Evolutionary conservation across 345 rosid species (phyloP), one percentile per base, ranked within the genome.

Genomic region (Euphorbia pulcherrima): DNA sequence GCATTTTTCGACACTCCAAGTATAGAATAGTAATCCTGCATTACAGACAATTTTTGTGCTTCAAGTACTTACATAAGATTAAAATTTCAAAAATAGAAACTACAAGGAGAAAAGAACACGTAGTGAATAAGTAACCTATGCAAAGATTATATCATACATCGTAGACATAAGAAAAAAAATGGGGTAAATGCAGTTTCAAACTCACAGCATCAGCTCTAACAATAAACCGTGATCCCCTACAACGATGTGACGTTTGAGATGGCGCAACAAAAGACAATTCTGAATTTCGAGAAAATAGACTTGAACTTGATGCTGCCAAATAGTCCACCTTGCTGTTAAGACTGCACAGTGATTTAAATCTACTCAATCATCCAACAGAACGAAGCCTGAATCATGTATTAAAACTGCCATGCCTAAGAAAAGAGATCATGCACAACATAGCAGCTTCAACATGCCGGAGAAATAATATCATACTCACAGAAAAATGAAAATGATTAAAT

Each of bases 161-260:
- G 44, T 39, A 39, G 1, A 39, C 12, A 39, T 39, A 39, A 5
- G 12, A 1, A 39, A 5, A 41, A 70, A 62, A 70, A 59, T 58
- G 54, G 44, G 27, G 37, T 73, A 53, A 53, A 53, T 23, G 16
- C 28, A 53, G 18, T 64, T 51, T 68, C 73, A 79, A 28, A 88
- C 97, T 82, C 86, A 93, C 96, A 76, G 76, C 70, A 77, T 87
- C 88, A 8, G 97, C 98, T 81, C 94, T 87, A 76, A 93, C 98
- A 17, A 76, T 82, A 65, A 90, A 83, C 44, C 86, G 84, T 61
- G 85, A 78, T 62, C 87, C 87, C 81, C 87, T 85, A 58, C 79
- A 73, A 63, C 68, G 81, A 69, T 77, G 77, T 33, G 77, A 70
- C 73, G 75, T 72, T 29, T 76, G 84, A 39, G 86, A 85, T 20